These are phyloP conservation scores for Fusarium pseudocircinatum DNA, from an alignment of 2,329 filamentous ascomycete genomes.

Conservation along the genomic window DNA sequence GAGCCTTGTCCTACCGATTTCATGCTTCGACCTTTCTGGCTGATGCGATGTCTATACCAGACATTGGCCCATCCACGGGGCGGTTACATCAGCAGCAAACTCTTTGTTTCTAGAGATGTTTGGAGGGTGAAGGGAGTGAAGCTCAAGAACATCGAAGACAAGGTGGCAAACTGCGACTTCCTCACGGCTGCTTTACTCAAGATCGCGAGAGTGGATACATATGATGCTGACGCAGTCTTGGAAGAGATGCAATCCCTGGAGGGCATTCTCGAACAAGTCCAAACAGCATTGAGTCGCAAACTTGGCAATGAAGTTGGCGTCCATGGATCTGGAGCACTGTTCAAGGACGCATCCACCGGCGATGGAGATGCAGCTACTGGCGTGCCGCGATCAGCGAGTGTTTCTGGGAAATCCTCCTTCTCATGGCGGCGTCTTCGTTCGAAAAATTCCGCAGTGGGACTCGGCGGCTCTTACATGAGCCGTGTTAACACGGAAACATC, in stretches of 20 bases:
- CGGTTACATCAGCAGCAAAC: slow-evolving; percentile 88
- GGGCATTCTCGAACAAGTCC: slow-evolving; percentile 84
- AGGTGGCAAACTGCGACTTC: slow-evolving; percentile 89
- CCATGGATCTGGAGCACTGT: slow-evolving; percentile 75
- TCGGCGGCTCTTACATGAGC: slow-evolving; percentile 60
- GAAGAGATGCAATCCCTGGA: slow-evolving; percentile 96
- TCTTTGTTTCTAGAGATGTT: slow-evolving; percentile 92
- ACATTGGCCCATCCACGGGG: slow-evolving; percentile 91
- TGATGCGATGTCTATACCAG: slow-evolving; percentile 94
- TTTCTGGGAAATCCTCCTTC: slow-evolving; percentile 77
- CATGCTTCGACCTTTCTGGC: slow-evolving; percentile 94
- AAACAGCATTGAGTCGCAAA: slow-evolving; percentile 79
- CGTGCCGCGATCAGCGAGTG: slow-evolving; percentile 66
- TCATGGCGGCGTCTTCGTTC: slow-evolving; percentile 91
- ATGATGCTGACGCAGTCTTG: slow-evolving; percentile 88
- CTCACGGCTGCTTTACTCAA: slow-evolving; percentile 89
- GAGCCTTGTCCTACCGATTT: slow-evolving; percentile 92
- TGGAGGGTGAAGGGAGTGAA: slow-evolving; percentile 96
- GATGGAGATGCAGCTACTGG: slow-evolving; percentile 56
- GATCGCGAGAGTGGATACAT: slow-evolving; percentile 83
- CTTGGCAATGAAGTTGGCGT: slow-evolving; percentile 94
- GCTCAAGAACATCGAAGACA: slow-evolving; percentile 90
- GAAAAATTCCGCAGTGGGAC: slow-evolving; percentile 80
- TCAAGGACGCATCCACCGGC: slow-evolving; percentile 71
- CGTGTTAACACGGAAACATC: slow-evolving; percentile 37